Conservation (phyloP, 1,284 basidiomycete genomes). For the Ceratobasidium theobromae region DNA sequence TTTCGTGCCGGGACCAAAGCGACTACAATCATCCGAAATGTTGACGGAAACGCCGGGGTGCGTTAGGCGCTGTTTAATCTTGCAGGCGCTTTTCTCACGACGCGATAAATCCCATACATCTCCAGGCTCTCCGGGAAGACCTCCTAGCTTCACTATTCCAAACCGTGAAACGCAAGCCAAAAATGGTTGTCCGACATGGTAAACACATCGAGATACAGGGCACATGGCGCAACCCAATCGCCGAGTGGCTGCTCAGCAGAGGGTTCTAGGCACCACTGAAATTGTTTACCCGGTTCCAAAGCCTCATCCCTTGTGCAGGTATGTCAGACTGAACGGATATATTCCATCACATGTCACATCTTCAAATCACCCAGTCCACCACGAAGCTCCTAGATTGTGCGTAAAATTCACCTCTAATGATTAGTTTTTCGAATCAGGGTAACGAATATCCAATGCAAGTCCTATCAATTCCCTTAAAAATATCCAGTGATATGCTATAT, state of each 20-base stretch:
- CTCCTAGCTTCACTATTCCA: slow-evolving; percentile 4
- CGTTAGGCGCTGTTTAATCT: not conserved
- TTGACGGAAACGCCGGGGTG: slow-evolving; percentile 26
- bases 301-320: no score
- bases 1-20: slow-evolving; percentile 25
- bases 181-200: slow-evolving; percentile 20
- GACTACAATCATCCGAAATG: slow-evolving; percentile 25
- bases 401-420: no score
- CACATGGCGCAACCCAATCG: slow-evolving; percentile 6
- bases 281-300: no score
- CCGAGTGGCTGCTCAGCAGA: slow-evolving; percentile 8
- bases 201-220: slow-evolving; percentile 24
- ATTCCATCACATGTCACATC: no score
- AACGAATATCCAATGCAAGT: no score
- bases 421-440: no score
- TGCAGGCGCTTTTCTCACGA: not conserved
- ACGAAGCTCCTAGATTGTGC: no score
- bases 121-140: slow-evolving; percentile 17
- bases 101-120: not conserved
- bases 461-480: no score
- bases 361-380: no score
- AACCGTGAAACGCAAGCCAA: not conserved
- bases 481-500: no score
- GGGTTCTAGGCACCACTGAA: not conserved
- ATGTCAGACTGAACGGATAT: no score